Evolutionary conservation across 106 monocot species (phyloP).

Genomic region (Hemerocallis citrina): DNA sequence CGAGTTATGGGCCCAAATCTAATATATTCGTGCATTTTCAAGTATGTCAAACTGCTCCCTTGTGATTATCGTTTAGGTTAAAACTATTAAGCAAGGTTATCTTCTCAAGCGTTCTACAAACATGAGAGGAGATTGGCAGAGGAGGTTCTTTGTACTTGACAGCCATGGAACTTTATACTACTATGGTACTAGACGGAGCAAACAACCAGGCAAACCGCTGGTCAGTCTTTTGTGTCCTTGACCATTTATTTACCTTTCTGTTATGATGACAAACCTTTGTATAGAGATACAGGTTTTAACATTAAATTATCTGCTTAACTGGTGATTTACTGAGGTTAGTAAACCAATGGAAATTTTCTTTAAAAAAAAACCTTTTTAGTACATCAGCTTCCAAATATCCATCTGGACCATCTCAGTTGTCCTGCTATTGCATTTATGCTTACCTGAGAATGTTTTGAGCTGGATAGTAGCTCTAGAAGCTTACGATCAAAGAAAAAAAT

Average conservation of each 20-base stretch:
- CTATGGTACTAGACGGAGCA: conserved; percentile 56
- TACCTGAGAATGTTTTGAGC: background rate
- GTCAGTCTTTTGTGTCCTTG: conserved; percentile 23
- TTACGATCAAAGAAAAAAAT: background rate
- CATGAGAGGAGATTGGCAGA: conserved; percentile 85
- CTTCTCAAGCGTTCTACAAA: conserved; percentile 81
- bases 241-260: background rate
- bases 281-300: background rate
- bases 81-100: conserved; percentile 97
- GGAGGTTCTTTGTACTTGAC: conserved; percentile 95
- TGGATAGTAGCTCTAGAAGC: background rate
- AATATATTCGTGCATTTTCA: background rate
- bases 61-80: conserved; percentile 40
- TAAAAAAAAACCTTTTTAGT: no score
- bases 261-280: background rate
- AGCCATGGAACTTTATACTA: conserved; percentile 86
- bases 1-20: background rate
- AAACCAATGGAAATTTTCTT: no score
- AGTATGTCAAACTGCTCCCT: background rate
- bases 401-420: background rate
- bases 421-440: background rate
- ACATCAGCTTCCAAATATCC: background rate
- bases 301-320: no score
- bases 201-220: conserved; percentile 40
- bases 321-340: no score